Evolutionary conservation across 352 stramenopile genomes (phyloP).

Genomic region (Pythium guiyangense): DNA sequence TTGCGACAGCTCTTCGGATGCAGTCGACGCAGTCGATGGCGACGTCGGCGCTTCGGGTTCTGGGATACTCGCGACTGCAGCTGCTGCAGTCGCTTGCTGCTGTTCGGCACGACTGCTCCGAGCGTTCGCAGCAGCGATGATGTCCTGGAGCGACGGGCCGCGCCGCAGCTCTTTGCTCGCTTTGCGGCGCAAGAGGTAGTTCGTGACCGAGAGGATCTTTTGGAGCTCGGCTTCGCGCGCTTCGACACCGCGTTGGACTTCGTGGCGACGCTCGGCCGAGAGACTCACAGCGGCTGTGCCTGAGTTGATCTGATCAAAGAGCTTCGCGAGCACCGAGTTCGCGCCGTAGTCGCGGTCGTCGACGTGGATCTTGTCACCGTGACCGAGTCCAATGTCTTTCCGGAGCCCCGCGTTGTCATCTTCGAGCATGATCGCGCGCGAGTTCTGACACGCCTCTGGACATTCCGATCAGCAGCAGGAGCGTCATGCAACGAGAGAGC

Average conservation of each 20-base stretch:
- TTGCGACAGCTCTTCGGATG: slow-evolving; percentile 43
- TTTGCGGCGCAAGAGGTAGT: slow-evolving; percentile 74
- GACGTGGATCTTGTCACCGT: slow-evolving; percentile 89
- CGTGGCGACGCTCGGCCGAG: slow-evolving; percentile 77
- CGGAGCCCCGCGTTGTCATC: slow-evolving; percentile 64
- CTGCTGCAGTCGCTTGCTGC: slow-evolving; percentile 5
- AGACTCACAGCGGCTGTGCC: slow-evolving; percentile 79
- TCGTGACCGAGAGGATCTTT: slow-evolving; percentile 79
- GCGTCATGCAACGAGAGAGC: neutral
- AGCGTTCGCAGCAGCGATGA: slow-evolving; percentile 17
- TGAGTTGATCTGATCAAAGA: slow-evolving; percentile 84
- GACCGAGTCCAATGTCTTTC: slow-evolving; percentile 76
- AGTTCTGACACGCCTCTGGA: slow-evolving; percentile 60
- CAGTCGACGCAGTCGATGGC: slow-evolving; percentile 23
- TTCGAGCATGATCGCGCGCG: slow-evolving; percentile 65
- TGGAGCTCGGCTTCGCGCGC: slow-evolving; percentile 78
- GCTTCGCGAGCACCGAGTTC: slow-evolving; percentile 74
- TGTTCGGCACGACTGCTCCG: slow-evolving; percentile 6
- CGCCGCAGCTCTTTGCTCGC: slow-evolving; percentile 33
- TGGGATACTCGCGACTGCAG: slow-evolving; percentile 20
- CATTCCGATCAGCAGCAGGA: slow-evolving; percentile 3
- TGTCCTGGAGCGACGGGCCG: slow-evolving; percentile 11
- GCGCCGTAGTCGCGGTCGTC: slow-evolving; percentile 75
- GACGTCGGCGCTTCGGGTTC: slow-evolving; percentile 37
- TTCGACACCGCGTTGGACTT: slow-evolving; percentile 84